Conservation (phyloP, 768 basidiomycete species). For the Terana coerulea region DNA sequence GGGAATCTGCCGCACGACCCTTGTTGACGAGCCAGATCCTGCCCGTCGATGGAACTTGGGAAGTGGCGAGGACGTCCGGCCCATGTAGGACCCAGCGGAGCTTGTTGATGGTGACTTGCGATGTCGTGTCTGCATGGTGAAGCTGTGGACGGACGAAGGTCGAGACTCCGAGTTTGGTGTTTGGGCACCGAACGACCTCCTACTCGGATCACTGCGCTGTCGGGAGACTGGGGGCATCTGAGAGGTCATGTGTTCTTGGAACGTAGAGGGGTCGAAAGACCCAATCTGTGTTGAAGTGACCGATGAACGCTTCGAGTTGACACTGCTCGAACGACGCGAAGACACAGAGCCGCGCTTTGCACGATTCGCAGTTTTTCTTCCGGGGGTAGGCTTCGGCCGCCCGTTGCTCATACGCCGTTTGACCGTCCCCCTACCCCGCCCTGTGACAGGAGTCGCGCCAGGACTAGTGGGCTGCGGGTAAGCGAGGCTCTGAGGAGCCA, state of each 20-base stretch:
- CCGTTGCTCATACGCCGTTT: constrained; percentile 49
- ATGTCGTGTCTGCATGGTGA: constrained; percentile 56
- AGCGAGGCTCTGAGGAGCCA: constrained; percentile 11
- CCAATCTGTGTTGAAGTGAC: constrained; percentile 43
- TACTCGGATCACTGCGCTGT: constrained; percentile 48
- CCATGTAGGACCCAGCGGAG: constrained; percentile 60
- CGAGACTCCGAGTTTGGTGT: constrained; percentile 91
- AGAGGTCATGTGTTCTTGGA: constrained; percentile 19
- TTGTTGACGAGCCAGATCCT: constrained; percentile 80
- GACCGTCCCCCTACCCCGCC: constrained; percentile 31
- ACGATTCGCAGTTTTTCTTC: constrained; percentile 41
- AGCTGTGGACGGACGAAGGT: constrained; percentile 83
- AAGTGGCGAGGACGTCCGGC: constrained; percentile 72
- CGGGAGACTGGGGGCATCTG: constrained; percentile 39
- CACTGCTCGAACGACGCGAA: constrained; percentile 86
- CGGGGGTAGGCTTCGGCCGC: constrained; percentile 16
- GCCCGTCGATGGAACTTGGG: constrained; percentile 75
- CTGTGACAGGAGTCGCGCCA: constrained; percentile 19
- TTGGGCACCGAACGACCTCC: constrained; percentile 72
- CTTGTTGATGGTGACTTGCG: constrained; percentile 74
- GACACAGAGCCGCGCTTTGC: constrained; percentile 69
- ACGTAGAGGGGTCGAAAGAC: constrained; percentile 55
- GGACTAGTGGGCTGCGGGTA: constrained; percentile 15
- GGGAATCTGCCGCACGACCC: constrained; percentile 68
- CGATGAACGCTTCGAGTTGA: constrained; percentile 79